Evolutionary conservation across 139 green algal genomes (phyloP).

Genomic region (Chlamydomonas urium): DNA sequence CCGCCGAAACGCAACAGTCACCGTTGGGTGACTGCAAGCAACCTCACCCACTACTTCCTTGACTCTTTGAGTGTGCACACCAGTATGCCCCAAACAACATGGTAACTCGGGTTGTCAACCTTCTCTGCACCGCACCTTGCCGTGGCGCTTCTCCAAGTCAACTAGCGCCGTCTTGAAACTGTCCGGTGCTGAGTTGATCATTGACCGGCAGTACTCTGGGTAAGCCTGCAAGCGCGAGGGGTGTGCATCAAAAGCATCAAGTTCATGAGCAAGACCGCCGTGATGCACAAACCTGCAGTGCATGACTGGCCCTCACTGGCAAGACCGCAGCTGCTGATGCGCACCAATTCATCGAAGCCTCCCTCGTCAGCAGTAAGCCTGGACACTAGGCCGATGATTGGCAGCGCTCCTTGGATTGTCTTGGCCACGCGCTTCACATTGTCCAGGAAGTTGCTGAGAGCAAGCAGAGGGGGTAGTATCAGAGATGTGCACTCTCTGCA

Average conservation of each 20-base stretch:
- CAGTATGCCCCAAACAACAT: too few species aligned
- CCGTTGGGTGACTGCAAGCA: too few species aligned
- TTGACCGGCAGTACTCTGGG: slow-evolving; percentile 61
- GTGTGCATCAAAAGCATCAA: neutral
- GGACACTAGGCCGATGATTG: slow-evolving; percentile 71
- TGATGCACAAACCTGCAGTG: neutral
- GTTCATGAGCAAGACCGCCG: neutral
- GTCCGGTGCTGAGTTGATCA: slow-evolving; percentile 42
- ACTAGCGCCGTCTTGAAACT: slow-evolving; percentile 39
- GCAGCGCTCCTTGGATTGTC: slow-evolving; percentile 61
- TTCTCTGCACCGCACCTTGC: slow-evolving; percentile 42
- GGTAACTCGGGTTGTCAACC: neutral
- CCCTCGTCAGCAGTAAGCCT: slow-evolving; percentile 56
- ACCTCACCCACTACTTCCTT: too few species aligned
- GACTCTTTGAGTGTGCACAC: too few species aligned
- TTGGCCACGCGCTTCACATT: slow-evolving; percentile 52
- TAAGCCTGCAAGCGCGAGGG: slow-evolving; percentile 44
- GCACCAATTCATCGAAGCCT: slow-evolving; percentile 67
- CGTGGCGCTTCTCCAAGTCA: slow-evolving; percentile 57
- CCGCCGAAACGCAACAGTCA: too few species aligned
- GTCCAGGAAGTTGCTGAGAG: slow-evolving; percentile 22
- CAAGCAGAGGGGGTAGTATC: too few species aligned
- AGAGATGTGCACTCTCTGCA: too few species aligned
- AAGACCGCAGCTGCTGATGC: too few species aligned
- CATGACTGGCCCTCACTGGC: neutral